phyloP scores from a whole-genome alignment of 1,284 basidiomycete species.

The Rhizoctonia solani region DNA sequence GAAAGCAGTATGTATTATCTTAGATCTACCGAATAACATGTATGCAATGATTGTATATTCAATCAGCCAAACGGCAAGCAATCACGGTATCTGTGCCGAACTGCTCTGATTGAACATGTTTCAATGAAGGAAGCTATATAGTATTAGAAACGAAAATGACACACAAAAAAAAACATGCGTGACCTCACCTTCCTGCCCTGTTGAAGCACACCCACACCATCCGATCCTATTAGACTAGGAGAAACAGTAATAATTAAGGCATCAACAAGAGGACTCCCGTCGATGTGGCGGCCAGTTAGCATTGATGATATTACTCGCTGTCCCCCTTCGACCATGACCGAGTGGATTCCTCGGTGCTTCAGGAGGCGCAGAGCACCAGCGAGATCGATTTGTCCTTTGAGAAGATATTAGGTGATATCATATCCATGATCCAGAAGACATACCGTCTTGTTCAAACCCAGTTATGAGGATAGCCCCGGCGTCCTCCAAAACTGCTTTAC shows the following conservation, averaged over 20 bases:
- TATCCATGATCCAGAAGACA: conserved; percentile 30
- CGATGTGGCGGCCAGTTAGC: conserved; percentile 49
- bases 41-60: background rate
- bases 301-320: conserved; percentile 82
- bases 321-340: conserved; percentile 96
- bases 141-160: background rate
- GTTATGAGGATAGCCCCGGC: conserved; percentile 60
- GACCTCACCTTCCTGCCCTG: conserved; percentile 22
- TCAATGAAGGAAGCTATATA: conserved; percentile 6
- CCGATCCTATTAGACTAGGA: conserved; percentile 74
- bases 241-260: conserved; percentile 81
- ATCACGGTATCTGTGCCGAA: conserved; percentile 44
- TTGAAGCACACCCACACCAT: conserved; percentile 58
- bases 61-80: conserved; percentile 36
- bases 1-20: background rate
- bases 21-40: background rate
- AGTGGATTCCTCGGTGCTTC: conserved; percentile 59
- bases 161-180: background rate
- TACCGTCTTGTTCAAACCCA: conserved; percentile 41
- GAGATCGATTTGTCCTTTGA: conserved; percentile 55
- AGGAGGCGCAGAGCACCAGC: conserved; percentile 58
- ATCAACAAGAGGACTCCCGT: conserved; percentile 59
- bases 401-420: conserved; percentile 36
- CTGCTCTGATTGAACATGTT: conserved; percentile 39
- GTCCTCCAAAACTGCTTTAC: conserved; percentile 52